Evolutionary conservation across 805 yeast genomes (phyloP), one percentile per base, ranked within the genome.

Genomic region (Saccharomycopsis sp.): DNA sequence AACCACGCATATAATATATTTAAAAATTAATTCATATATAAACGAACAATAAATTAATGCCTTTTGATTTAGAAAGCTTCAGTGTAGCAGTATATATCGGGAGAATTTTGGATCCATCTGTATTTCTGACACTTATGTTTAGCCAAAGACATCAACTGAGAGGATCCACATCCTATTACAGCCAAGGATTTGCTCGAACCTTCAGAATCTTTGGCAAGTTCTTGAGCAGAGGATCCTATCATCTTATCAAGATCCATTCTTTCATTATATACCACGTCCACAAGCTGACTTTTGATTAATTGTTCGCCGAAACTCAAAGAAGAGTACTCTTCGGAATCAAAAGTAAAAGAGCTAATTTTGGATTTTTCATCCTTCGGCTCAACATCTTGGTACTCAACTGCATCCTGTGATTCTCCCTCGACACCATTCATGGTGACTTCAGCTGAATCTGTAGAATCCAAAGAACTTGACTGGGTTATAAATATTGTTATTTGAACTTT

Each of bases 41-140:
- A n/a, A n/a, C n/a, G n/a, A n/a, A n/a, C n/a, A n/a, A n/a, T n/a
- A n/a, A n/a, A n/a, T n/a, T n/a, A 12, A 29, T 29, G 5, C 5
- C 38, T 12, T 44, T 44, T 17, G 22, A 44, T 8, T 44, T 12
- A 44, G 20, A 47, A 58, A 3, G 53, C 23, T 58, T 77, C 80
- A 12, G 71, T 70, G 62, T 75, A 74, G 60, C 75, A 71, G 63
- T 77, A 76, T 50, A 78, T 68, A 59, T 76, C 76, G 0, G 79
- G 78, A 1, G 74, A 68, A 66, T 69, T 66, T 19, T 73, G 65
- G 56, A 66, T 64, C 44, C 57, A 24, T 41, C 64, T 66, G 44
- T 49, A 44, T 50, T 51, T 41, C 52, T 72, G 73, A 52, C 77
- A 69, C 25, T 65, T 68, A 3, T 55, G 56, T 55, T 69, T 71